Conservation (phyloP, 2,329 filamentous ascomycete genomes). For the Calonectria naviculata region DNA sequence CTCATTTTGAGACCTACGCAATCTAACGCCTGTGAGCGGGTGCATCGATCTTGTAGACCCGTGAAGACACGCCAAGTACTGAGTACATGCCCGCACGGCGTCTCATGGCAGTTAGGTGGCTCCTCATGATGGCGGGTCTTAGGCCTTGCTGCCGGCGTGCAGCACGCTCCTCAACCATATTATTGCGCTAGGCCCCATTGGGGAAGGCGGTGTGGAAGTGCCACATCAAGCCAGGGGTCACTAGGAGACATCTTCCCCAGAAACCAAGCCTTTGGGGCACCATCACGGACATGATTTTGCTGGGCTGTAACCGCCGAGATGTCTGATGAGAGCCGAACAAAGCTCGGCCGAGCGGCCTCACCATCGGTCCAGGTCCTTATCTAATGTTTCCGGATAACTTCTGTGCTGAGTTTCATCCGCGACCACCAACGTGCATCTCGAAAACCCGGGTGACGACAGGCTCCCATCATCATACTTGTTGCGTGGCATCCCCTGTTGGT, state of each 20-base stretch:
- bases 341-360: conserved; percentile 41
- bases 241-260: conserved; percentile 42
- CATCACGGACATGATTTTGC: conserved; percentile 38
- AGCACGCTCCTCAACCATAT: conserved; percentile 58
- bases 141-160: conserved; percentile 35
- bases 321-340: conserved; percentile 33
- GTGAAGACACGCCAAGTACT: conserved; percentile 29
- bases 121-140: conserved; percentile 41
- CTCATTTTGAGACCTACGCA: conserved; percentile 34
- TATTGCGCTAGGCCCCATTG: conserved; percentile 43
- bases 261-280: conserved; percentile 45
- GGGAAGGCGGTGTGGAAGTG: conserved; percentile 34
- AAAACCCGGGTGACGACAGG: conserved; percentile 36
- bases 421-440: conserved; percentile 27
- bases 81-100: conserved; percentile 32
- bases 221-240: conserved; percentile 37
- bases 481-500: conserved; percentile 26
- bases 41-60: conserved; percentile 7
- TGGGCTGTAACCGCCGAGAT: conserved; percentile 30
- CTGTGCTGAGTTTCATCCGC: conserved; percentile 22
- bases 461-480: conserved; percentile 25
- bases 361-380: conserved; percentile 20
- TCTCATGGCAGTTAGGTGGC: conserved; percentile 31
- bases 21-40: conserved; percentile 23
- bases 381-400: conserved; percentile 28